These are phyloP conservation scores for Solanum gracilifrons DNA, from an alignment of 257 asterid species.

Conservation along the genomic window DNA sequence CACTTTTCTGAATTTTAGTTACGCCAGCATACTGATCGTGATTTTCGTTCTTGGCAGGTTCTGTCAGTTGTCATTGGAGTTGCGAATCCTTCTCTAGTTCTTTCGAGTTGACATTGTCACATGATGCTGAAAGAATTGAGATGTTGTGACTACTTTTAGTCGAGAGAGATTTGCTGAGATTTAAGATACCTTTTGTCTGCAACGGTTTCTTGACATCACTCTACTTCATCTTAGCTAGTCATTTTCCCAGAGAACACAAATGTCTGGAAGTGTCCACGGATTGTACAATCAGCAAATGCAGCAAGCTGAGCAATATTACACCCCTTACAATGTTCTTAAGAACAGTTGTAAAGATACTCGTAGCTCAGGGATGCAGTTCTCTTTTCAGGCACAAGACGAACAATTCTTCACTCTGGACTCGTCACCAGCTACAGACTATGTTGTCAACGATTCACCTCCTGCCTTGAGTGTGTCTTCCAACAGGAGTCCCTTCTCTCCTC, in stretches of 20 bases:
- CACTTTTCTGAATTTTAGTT: neutral
- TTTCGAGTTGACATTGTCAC: neutral
- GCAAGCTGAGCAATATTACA: slow-evolving; percentile 28
- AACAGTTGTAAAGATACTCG: slow-evolving; percentile 23
- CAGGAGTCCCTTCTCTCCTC: slow-evolving; percentile 73
- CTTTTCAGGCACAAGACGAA: slow-evolving; percentile 37
- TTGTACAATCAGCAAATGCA: slow-evolving; percentile 39
- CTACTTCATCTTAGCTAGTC: neutral
- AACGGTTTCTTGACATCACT: neutral
- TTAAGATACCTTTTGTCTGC: neutral
- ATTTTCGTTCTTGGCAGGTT: neutral
- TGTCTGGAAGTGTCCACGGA: slow-evolving; percentile 31
- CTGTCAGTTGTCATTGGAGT: neutral
- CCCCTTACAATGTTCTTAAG: slow-evolving; percentile 44
- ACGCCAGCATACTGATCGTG: neutral
- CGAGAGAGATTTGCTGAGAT: neutral
- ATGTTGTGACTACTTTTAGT: neutral
- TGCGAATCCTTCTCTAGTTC: neutral
- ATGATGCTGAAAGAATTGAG: neutral
- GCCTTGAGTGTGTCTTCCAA: slow-evolving; percentile 48
- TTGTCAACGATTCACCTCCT: slow-evolving; percentile 54
- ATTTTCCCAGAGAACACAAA: slow-evolving; percentile 35
- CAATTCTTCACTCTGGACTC: slow-evolving; percentile 83
- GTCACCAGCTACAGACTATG: slow-evolving; percentile 35
- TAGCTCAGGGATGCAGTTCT: slow-evolving; percentile 43